Evolutionary conservation across 208 protist genomes (phyloP).

Genomic region (Herpetomonas muscarum): DNA sequence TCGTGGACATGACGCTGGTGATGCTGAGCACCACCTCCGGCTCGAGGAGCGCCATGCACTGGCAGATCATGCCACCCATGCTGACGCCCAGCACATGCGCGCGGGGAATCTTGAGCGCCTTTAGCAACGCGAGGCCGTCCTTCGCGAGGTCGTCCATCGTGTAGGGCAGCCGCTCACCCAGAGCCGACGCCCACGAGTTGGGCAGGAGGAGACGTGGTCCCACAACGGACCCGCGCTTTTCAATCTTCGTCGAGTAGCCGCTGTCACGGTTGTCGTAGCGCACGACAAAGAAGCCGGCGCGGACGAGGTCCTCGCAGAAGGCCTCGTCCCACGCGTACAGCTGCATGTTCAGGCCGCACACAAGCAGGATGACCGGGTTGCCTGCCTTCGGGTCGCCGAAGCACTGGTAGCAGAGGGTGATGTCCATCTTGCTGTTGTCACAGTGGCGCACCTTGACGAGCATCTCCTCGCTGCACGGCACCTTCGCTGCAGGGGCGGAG

Average conservation of each 20-base stretch:
- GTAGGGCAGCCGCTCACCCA: conserved; percentile 72
- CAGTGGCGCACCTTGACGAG: conserved; percentile 66
- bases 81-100: conserved; percentile 77
- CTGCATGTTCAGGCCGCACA: conserved; percentile 81
- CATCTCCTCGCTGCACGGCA: conserved; percentile 38
- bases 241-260: conserved; percentile 71
- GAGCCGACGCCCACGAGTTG: conserved; percentile 22
- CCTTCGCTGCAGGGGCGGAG: background rate
- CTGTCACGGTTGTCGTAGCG: conserved; percentile 82
- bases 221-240: conserved; percentile 37
- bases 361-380: conserved; percentile 40
- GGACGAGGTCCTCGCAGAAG: conserved; percentile 69
- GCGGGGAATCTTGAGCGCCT: conserved; percentile 37
- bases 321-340: conserved; percentile 67
- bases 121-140: conserved; percentile 59
- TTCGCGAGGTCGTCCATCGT: conserved; percentile 62
- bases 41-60: conserved; percentile 47
- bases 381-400: conserved; percentile 44
- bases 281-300: conserved; percentile 61
- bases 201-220: conserved; percentile 49
- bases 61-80: conserved; percentile 81
- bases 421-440: conserved; percentile 29
- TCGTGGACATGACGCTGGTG: conserved; percentile 78
- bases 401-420: conserved; percentile 74
- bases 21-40: conserved; percentile 53